Evolutionary conservation across 164 flowering plant species (phyloP), one percentile per base, ranked within the genome.

Genomic region (Protea cynaroides): DNA sequence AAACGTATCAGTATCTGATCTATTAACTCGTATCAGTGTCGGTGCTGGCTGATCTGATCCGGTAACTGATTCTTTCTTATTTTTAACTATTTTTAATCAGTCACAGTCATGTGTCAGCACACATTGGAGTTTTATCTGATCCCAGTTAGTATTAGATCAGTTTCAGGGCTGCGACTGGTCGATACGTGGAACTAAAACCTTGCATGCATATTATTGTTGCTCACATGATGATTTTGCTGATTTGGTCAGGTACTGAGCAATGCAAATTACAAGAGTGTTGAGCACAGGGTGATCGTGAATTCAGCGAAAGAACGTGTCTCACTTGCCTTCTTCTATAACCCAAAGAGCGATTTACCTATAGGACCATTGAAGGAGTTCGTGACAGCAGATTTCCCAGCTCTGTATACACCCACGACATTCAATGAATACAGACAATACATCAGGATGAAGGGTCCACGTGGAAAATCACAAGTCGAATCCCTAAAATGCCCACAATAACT

Each of bases 291-390:
- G 59, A 71, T 81, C 0, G 89, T 80, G 23, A 86, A 84, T 66
- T 70, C 92, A 1, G 62, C 8, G 0, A 65, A 77, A 43, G 97
- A 90, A 37, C 65, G 95, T 0, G 70, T 85, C 3, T 90, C 97
- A 0, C 70, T 88, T 0, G 95, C 97, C 8, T 78, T 85, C 54
- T 90, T 90, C 80, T 88, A 83, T 66, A 90, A 90, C 63, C 97
- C 97, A 0, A 82, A 66, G 70, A 69, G 86, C 23, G 89, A 86
- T 64, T 12, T 81, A n/a, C 72, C 25, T 1, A 77, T 89, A 8
- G 58, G 74, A 59, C 96, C 97, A 0, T 72, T 74, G 5, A 71
- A 81, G 65, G 75, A 83, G 62, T 80, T 88, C 0, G 79, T 86
- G 49, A 74, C 78, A 6, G 64, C 72, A 24, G 80, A 76, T 5